A percentile compares a stretch with the other conserved stretches of the same genome.
These are phyloP conservation scores for Fragaria ananassa DNA, from an alignment of 306 rosid genomes.

Conservation along the genomic window DNA sequence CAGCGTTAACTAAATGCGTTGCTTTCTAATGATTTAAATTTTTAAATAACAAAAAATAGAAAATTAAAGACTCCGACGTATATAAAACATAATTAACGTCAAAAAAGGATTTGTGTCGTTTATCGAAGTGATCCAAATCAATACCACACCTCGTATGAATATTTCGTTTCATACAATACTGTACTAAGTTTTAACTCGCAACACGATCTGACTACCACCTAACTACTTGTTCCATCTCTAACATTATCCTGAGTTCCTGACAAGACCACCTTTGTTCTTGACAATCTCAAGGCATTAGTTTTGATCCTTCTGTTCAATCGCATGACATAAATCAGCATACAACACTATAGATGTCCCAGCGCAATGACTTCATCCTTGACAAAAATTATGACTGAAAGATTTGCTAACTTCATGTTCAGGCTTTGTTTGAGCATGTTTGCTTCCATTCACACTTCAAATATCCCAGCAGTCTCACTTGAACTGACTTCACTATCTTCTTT, in stretches of 20 bases:
- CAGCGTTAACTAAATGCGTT: no score
- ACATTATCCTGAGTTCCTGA: no score
- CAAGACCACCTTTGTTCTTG: not conserved
- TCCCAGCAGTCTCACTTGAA: conserved; percentile 41
- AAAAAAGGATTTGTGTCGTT: no score
- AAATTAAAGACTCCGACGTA: no score
- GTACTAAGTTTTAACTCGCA: no score
- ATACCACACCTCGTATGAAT: no score
- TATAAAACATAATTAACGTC: no score
- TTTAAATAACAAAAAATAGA: no score
- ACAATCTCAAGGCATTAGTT: not conserved
- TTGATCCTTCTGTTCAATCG: not conserved
- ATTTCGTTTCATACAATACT: no score
- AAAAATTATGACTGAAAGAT: not conserved
- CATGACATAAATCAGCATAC: not conserved
- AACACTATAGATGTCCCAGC: not conserved
- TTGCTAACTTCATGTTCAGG: conserved; percentile 25
- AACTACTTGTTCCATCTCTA: not conserved
- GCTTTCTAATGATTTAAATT: no score
- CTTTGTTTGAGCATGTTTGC: conserved; percentile 32
- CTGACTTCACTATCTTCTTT: conserved; percentile 29
- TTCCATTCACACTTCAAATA: conserved; percentile 41
- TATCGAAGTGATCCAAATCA: no score
- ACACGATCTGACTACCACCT: no score
- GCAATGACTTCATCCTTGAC: not conserved